phyloP scores from a whole-genome alignment of 2,329 filamentous ascomycete species.

The Penicillium sp. region DNA sequence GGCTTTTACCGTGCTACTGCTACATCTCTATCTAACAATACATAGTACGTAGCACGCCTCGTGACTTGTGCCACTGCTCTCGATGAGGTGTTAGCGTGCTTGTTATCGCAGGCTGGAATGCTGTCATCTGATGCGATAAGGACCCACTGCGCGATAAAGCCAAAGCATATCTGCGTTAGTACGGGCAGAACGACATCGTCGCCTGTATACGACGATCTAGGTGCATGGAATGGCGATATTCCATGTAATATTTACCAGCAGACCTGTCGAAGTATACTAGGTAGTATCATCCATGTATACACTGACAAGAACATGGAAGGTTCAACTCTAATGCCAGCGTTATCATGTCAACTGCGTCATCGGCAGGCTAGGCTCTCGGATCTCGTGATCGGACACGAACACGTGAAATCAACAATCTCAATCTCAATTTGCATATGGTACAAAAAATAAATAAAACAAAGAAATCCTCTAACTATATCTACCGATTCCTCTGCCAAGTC shows the following conservation, averaged over 20 bases:
- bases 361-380: background rate
- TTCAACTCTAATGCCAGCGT: background rate
- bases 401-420: background rate
- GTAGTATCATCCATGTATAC: no score
- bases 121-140: constrained; percentile 12
- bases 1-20: no score
- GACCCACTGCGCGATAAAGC: constrained; percentile 2
- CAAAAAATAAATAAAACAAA: background rate
- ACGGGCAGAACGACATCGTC: background rate
- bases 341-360: background rate
- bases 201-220: background rate
- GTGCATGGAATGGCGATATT: no score
- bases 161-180: background rate
- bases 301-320: background rate
- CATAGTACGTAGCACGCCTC: background rate
- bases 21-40: no score
- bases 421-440: constrained; percentile 9
- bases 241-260: background rate
- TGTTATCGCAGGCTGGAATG: background rate
- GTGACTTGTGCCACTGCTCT: background rate
- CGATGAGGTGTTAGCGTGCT: no score
- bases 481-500: background rate
- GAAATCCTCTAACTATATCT: background rate
- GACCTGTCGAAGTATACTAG: background rate
- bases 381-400: background rate